A percentile compares a stretch with the other conserved stretches of the same genome.
These are phyloP conservation scores for Elaeagnus macrophylla DNA, from an alignment of 306 rosid species.

Conservation along the genomic window DNA sequence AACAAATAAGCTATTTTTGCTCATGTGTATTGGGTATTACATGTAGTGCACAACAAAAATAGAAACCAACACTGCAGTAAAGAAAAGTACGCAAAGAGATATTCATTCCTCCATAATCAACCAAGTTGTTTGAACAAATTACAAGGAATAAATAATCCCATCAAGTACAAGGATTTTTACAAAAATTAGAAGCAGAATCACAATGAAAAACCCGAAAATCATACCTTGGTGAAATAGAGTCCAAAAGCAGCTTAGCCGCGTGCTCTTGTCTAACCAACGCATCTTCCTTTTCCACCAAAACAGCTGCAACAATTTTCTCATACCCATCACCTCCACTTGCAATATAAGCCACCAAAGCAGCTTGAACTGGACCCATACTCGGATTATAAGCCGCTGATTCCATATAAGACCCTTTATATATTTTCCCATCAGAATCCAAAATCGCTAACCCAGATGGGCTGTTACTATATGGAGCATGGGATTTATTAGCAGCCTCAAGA, in stretches of 20 bases:
- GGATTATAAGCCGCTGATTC: constrained; percentile 95
- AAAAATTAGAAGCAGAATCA: not conserved
- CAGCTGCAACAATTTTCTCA: constrained; percentile 44
- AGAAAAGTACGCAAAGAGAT: too few species aligned
- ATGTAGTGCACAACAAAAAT: too few species aligned
- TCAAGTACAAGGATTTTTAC: not conserved
- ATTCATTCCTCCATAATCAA: not conserved
- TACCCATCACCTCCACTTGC: constrained; percentile 45
- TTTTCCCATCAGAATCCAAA: constrained; percentile 34
- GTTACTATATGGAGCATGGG: constrained; percentile 76
- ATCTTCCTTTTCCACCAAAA: constrained; percentile 64
- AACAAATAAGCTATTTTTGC: too few species aligned
- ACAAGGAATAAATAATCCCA: not conserved
- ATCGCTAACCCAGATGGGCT: constrained; percentile 80
- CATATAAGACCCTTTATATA: constrained; percentile 58
- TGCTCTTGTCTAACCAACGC: constrained; percentile 55
- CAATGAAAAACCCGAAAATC: constrained; percentile 37
- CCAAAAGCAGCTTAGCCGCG: constrained; percentile 46
- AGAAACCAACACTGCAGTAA: too few species aligned
- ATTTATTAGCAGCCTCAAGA: constrained; percentile 60
- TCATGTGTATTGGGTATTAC: too few species aligned
- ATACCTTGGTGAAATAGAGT: constrained; percentile 41
- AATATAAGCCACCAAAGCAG: constrained; percentile 67
- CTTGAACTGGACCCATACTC: constrained; percentile 72
- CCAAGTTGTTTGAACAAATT: not conserved